Evolutionary conservation across 2,329 filamentous ascomycete genomes (phyloP), one percentile per base, ranked within the genome.

Genomic region (Ceratocystis destructans): DNA sequence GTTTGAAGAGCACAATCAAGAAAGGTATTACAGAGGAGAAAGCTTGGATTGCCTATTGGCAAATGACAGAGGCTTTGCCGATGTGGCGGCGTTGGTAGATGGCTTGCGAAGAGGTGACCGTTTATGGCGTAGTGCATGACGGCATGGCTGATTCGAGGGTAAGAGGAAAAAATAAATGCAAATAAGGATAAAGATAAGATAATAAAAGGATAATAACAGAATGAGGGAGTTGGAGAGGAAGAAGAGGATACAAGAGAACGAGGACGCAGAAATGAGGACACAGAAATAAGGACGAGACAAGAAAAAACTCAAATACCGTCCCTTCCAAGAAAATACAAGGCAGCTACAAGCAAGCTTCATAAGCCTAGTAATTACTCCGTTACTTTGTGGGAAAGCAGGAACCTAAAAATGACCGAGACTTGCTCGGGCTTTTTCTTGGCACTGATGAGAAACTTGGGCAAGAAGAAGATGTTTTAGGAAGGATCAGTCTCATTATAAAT

Each of bases 51-150:
- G 25, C 33, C 15, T 15, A 53, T 53, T 53, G 20, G 20, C 25
- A 53, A 53, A 25, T 25, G 8, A 3, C 48, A 12, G 37, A 41
- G 46, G 15, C 17, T 50, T 17, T 17, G 46, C 46, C 20, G 17
- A 10, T 8, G 33, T 10, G 46, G 20, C 20, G 46, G 20, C 20
- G 46, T 22, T 50, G 46, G 15, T 7, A 17, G 22, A 22, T 12
- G 20, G 46, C 46, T 7, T 50, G 22, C 17, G 46, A 50, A n/a
- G 17, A n/a, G 17, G 2, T 37, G 53, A 31, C 53, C 53, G 55
- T 37, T 59, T 59, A 59, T 37, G 17, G 55, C 28, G 55, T 59
- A 59, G 55, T 31, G 55, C 55, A 59, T 28, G 33, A 33, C 33
- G 31, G n/a, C 55, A 53, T 53, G 20, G 22, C 15, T 15, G 22